Evolutionary conservation across 345 rosid species (phyloP).

Genomic region (Ricinus communis): DNA sequence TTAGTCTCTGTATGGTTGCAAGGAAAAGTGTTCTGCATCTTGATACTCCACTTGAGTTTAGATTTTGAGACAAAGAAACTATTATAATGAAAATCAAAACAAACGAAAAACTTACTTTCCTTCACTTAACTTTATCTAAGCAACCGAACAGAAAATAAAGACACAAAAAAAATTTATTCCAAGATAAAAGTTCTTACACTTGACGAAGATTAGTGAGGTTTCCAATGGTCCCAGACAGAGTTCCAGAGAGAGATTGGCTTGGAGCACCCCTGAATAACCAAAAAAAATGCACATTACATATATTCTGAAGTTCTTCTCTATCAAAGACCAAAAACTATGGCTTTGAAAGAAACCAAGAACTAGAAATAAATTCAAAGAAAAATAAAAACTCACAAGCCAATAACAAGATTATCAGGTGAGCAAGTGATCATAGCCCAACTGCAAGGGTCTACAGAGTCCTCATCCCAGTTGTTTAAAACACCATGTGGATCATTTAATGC

Average conservation of each 20-base stretch:
- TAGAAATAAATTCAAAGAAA: neutral
- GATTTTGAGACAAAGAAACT: neutral
- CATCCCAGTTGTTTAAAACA: slow-evolving; percentile 91
- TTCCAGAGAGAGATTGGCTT: slow-evolving; percentile 88
- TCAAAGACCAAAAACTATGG: neutral
- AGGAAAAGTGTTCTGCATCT: neutral
- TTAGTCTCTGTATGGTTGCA: neutral
- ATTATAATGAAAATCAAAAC: neutral
- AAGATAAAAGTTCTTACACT: slow-evolving; percentile 55
- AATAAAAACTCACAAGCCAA: slow-evolving; percentile 58
- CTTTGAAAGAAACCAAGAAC: neutral
- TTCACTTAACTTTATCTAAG: neutral
- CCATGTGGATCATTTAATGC: slow-evolving; percentile 75
- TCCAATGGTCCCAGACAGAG: slow-evolving; percentile 62
- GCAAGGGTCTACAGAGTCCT: slow-evolving; percentile 92
- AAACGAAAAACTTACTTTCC: neutral
- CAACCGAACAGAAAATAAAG: slow-evolving; percentile 6
- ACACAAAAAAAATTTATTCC: slow-evolving; percentile 10
- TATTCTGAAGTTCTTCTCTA: neutral
- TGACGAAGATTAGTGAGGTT: slow-evolving; percentile 90
- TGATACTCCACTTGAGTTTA: neutral
- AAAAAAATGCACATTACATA: slow-evolving; percentile 20
- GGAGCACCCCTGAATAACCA: slow-evolving; percentile 74
- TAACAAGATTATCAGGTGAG: slow-evolving; percentile 74
- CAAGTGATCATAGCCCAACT: slow-evolving; percentile 97